Evolutionary conservation across 2,329 filamentous ascomycete species (phyloP).

Genomic region (Alternaria ventricosa): DNA sequence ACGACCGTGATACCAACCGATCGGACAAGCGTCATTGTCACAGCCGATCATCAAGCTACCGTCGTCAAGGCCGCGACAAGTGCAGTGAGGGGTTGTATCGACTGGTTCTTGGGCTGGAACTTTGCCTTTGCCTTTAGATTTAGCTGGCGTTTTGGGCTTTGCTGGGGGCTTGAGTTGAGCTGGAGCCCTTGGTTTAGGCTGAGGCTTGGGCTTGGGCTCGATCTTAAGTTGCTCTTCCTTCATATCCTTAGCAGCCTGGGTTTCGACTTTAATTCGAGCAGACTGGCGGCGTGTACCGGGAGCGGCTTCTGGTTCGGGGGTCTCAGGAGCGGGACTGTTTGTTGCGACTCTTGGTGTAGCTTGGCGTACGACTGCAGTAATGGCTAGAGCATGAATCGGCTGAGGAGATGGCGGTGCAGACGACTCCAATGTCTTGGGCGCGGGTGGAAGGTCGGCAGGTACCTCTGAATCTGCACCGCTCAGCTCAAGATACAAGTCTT

Average conservation of each 20-base stretch:
- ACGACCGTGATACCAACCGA: conserved; percentile 9
- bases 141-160: background rate
- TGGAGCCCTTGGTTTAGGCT: background rate
- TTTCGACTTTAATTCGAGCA: background rate
- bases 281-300: background rate
- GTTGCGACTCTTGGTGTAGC: background rate
- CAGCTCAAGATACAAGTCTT: background rate
- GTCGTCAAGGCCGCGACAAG: conserved; percentile 8
- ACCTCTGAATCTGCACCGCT: background rate
- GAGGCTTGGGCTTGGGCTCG: background rate
- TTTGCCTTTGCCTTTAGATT: background rate
- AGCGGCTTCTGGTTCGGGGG: background rate
- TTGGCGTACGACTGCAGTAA: background rate
- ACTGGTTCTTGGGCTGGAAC: background rate
- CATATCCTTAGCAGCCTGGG: background rate
- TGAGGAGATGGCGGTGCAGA: background rate
- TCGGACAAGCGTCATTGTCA: conserved; percentile 2
- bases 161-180: background rate
- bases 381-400: background rate
- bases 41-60: conserved; percentile 11
- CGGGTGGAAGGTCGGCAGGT: background rate
- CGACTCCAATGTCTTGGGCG: background rate
- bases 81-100: background rate
- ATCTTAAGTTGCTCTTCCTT: background rate
- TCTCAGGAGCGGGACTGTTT: background rate